A percentile compares a stretch with the other conserved stretches of the same genome.
Evolutionary conservation across 768 basidiomycete genomes (phyloP).

Genomic region (Hortiboletus flavorubellus): DNA sequence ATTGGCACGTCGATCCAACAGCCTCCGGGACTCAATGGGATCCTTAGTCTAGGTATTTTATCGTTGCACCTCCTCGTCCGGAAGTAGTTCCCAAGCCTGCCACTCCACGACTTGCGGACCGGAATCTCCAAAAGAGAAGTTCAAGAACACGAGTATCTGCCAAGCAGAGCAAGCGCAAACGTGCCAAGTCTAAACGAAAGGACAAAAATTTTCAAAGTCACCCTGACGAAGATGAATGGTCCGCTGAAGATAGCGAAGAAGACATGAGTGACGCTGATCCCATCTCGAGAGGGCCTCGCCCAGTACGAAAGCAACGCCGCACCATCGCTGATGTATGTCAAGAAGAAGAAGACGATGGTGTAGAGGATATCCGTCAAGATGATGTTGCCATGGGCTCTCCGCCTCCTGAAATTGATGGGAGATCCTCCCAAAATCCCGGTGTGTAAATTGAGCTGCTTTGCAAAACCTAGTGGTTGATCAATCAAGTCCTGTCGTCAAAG

Average conservation of each 20-base stretch:
- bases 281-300: conserved; percentile 19
- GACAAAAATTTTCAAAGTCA: conserved; percentile 25
- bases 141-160: conserved; percentile 12
- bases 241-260: conserved; percentile 19
- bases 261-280: conserved; percentile 10
- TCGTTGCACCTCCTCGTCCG: conserved; percentile 27
- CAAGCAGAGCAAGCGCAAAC: conserved; percentile 27
- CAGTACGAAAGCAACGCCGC: conserved; percentile 33
- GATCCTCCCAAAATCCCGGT: neutral
- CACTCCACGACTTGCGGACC: neutral
- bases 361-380: conserved; percentile 9
- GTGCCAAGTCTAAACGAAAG: conserved; percentile 41
- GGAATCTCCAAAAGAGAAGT: conserved; percentile 17
- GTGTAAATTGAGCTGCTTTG: conserved; percentile 2
- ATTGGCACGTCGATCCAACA: too few species aligned
- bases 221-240: conserved; percentile 25
- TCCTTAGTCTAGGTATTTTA: conserved; percentile 41
- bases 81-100: conserved; percentile 20
- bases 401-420: neutral
- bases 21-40: neutral
- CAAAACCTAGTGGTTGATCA: neutral
- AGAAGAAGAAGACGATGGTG: conserved; percentile 27
- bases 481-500: neutral
- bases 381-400: conserved; percentile 19
- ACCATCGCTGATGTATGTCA: conserved; percentile 23